Conservation (phyloP, 2,329 filamentous ascomycete genomes). For the Mollisia scopiformis region DNA sequence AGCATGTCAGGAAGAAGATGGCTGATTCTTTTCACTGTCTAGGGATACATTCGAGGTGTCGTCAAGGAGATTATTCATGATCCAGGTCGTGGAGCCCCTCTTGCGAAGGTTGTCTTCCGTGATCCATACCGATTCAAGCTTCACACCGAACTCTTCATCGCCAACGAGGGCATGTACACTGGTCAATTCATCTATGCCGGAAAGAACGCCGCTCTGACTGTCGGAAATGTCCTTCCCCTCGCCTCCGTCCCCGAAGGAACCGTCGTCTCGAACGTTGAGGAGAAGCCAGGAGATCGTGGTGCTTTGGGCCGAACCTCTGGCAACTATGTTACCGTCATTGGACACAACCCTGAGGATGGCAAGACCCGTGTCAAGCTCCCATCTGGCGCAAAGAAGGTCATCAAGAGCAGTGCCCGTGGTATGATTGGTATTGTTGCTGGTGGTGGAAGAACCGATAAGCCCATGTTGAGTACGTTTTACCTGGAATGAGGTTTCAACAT, state of each 20-base stretch:
- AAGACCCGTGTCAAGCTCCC: constrained; percentile 99
- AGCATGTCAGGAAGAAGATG: neutral
- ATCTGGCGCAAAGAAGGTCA: constrained; percentile 98
- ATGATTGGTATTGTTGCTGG: constrained; percentile 99
- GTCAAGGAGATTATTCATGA: constrained; percentile 97
- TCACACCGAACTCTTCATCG: constrained; percentile 98
- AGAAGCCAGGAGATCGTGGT: constrained; percentile 97
- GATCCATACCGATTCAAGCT: constrained; percentile 99
- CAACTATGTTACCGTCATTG: constrained; percentile 98
- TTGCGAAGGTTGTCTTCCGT: constrained; percentile 93
- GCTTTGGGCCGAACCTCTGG: constrained; percentile 94
- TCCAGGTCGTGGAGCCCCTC: constrained; percentile 91
- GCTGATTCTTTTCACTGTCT: neutral
- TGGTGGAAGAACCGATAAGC: constrained; percentile 99
- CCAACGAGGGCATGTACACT: constrained; percentile 91
- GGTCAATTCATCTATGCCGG: constrained; percentile 99
- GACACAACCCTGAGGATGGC: constrained; percentile 98
- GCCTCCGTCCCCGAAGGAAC: constrained; percentile 97
- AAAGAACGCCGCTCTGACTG: constrained; percentile 95
- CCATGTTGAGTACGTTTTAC: constrained; percentile 78
- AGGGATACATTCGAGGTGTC: constrained; percentile 91
- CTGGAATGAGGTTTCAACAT: neutral
- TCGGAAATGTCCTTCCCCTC: constrained; percentile 97
- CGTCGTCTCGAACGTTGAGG: constrained; percentile 98
- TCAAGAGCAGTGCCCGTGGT: constrained; percentile 88